A percentile compares a stretch with the other conserved stretches of the same genome.
Conservation (phyloP, 2,329 filamentous ascomycete genomes). For the Cucurbitaria berberidis region DNA sequence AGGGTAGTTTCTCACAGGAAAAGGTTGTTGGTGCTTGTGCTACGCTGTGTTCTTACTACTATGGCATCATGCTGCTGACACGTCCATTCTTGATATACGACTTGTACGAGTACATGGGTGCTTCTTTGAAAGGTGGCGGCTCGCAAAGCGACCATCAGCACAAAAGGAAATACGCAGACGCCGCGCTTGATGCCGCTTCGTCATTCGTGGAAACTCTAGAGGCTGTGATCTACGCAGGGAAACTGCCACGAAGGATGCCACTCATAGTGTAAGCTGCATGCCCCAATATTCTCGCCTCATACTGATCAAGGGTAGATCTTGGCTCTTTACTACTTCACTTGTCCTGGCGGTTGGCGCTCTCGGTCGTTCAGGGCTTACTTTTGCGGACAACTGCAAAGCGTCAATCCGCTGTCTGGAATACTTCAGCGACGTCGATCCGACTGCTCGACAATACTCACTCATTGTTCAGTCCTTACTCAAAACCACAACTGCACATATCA, state of each 20-base stretch:
- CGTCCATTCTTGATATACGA: constrained; percentile 61
- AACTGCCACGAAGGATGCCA: constrained; percentile 38
- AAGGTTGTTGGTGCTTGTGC: constrained; percentile 55
- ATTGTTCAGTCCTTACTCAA: constrained; percentile 35
- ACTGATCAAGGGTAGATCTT: constrained; percentile 25
- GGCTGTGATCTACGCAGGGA: constrained; percentile 21
- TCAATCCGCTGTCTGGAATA: constrained; percentile 36
- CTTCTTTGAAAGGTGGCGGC: constrained; percentile 37
- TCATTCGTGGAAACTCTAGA: constrained; percentile 37
- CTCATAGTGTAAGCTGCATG: constrained; percentile 34
- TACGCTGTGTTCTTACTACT: constrained; percentile 59
- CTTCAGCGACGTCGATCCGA: constrained; percentile 35
- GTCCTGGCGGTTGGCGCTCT: constrained; percentile 36
- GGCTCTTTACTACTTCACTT: constrained; percentile 41
- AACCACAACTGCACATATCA: constrained; percentile 32
- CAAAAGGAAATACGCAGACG: constrained; percentile 40
- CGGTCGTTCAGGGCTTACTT: constrained; percentile 28
- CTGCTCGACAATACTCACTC: constrained; percentile 39
- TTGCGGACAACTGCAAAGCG: constrained; percentile 28
- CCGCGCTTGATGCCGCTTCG: constrained; percentile 36
- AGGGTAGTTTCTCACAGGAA: constrained; percentile 6
- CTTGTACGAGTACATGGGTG: constrained; percentile 48
- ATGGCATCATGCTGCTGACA: constrained; percentile 60
- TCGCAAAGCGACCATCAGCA: constrained; percentile 32
- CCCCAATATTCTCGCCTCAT: not conserved